Conservation (phyloP, 805 yeast species). For the Spathaspora hagerdaliae region DNA sequence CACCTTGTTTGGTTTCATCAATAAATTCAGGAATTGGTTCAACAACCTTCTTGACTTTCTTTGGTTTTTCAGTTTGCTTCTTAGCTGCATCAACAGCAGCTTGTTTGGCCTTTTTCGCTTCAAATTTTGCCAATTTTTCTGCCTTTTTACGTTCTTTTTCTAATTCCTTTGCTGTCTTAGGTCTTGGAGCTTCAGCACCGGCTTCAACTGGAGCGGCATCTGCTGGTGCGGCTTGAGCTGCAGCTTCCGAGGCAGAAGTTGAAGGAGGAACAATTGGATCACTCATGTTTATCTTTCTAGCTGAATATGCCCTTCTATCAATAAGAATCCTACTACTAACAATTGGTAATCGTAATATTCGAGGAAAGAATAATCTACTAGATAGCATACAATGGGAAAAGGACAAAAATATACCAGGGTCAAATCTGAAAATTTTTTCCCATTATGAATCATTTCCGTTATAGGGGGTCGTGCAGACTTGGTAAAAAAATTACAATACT, state of each 20-base stretch:
- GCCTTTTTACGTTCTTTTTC: conserved; percentile 88
- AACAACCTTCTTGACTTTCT: conserved; percentile 61
- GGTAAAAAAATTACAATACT: too few relatives aligned
- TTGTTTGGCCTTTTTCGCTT: conserved; percentile 72
- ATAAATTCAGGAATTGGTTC: conserved; percentile 81
- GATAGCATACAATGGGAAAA: conserved; percentile 11
- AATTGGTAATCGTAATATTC: conserved; percentile 5
- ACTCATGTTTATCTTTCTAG: conserved; percentile 3
- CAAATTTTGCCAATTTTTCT: conserved; percentile 80
- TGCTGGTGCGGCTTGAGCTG: neutral
- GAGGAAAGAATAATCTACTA: conserved; percentile 11
- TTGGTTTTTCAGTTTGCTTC: conserved; percentile 48
- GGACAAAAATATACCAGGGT: too few relatives aligned
- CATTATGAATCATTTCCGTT: too few relatives aligned
- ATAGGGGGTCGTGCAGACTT: too few relatives aligned
- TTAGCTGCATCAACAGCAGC: conserved; percentile 29
- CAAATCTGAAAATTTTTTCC: too few relatives aligned
- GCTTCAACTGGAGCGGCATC: conserved; percentile 5
- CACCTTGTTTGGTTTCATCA: conserved; percentile 83
- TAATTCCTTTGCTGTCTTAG: conserved; percentile 72
- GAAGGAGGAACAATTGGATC: conserved; percentile 4
- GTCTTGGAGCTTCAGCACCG: conserved; percentile 28
- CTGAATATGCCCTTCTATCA: conserved; percentile 2
- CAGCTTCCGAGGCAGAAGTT: neutral
- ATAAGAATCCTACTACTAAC: conserved; percentile 2